phyloP scores from a whole-genome alignment of 768 basidiomycete species.

The Boletus subparvulus region DNA sequence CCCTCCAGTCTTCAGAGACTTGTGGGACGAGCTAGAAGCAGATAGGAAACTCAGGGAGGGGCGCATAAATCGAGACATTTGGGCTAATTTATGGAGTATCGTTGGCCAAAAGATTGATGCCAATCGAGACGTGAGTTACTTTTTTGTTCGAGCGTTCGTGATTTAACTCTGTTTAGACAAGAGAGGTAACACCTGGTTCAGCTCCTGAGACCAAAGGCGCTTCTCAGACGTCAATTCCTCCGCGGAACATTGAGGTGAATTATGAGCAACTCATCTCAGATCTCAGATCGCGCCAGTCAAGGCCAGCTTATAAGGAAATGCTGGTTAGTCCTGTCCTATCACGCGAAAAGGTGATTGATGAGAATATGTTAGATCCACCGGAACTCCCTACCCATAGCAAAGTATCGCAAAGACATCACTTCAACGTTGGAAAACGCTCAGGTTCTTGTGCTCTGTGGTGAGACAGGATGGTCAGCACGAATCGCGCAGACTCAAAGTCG shows the following conservation, averaged over 20 bases:
- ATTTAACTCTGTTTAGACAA: constrained; percentile 17
- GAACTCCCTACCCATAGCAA: constrained; percentile 80
- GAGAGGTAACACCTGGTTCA: constrained; percentile 20
- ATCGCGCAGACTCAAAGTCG: constrained; percentile 34
- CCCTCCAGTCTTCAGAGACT: constrained; percentile 79
- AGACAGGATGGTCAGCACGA: constrained; percentile 66
- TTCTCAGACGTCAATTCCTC: constrained; percentile 2
- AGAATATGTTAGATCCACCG: constrained; percentile 57
- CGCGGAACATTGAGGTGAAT: constrained; percentile 17
- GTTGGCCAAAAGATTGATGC: constrained; percentile 57
- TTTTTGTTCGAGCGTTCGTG: neutral
- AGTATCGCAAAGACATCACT: constrained; percentile 73
- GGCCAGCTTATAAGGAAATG: constrained; percentile 81
- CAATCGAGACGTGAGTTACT: constrained; percentile 41
- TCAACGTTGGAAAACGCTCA: constrained; percentile 70
- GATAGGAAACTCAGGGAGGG: constrained; percentile 62
- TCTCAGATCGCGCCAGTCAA: constrained; percentile 61
- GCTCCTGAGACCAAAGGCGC: constrained; percentile 15
- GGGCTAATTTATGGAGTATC: constrained; percentile 67
- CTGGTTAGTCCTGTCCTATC: constrained; percentile 51
- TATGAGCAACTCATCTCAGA: constrained; percentile 55
- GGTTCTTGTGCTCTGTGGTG: constrained; percentile 83
- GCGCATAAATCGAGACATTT: constrained; percentile 60
- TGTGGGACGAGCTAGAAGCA: constrained; percentile 88
- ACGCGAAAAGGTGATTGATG: neutral